A percentile compares a stretch with the other conserved stretches of the same genome.
These are phyloP conservation scores for Babesia bovis DNA, from an alignment of 169 alveolate species.

Conservation along the genomic window DNA sequence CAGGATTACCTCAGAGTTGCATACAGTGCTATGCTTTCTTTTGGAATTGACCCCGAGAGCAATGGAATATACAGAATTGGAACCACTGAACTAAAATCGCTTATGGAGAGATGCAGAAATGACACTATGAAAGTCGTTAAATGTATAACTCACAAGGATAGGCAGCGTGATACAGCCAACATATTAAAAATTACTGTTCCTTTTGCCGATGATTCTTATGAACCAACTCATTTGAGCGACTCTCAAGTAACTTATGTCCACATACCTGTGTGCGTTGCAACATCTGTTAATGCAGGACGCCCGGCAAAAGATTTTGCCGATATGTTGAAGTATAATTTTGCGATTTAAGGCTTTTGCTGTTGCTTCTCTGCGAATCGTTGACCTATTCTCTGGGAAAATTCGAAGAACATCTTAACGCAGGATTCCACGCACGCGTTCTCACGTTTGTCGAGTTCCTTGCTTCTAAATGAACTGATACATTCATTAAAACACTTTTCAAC, in stretches of 20 bases:
- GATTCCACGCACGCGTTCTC: slow-evolving; percentile 73
- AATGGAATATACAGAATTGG: slow-evolving; percentile 26
- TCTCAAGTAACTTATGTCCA: slow-evolving; percentile 23
- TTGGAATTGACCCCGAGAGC: slow-evolving; percentile 13
- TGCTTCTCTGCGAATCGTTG: slow-evolving; percentile 75
- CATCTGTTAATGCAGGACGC: slow-evolving; percentile 8
- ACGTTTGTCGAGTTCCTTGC: slow-evolving; percentile 72
- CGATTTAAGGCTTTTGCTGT: slow-evolving; percentile 41
- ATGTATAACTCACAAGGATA: background rate
- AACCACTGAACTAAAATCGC: slow-evolving; percentile 20
- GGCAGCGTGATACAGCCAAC: background rate
- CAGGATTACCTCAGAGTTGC: slow-evolving; percentile 38
- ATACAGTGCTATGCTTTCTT: slow-evolving; percentile 18
- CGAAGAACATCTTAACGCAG: slow-evolving; percentile 77
- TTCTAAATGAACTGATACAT: slow-evolving; percentile 72
- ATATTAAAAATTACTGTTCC: slow-evolving; percentile 25
- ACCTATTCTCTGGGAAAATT: slow-evolving; percentile 75
- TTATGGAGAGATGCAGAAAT: slow-evolving; percentile 25
- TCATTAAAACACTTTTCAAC: slow-evolving; percentile 77
- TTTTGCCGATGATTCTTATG: background rate
- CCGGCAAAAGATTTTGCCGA: slow-evolving; percentile 10
- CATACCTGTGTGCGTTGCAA: slow-evolving; percentile 30
- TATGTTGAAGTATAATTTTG: slow-evolving; percentile 50
- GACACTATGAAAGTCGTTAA: slow-evolving; percentile 20
- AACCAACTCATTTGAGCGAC: background rate